A percentile compares a stretch with the other conserved stretches of the same genome.
Conservation (phyloP, 208 protist genomes). For the Trypanosomatidae sp. region DNA sequence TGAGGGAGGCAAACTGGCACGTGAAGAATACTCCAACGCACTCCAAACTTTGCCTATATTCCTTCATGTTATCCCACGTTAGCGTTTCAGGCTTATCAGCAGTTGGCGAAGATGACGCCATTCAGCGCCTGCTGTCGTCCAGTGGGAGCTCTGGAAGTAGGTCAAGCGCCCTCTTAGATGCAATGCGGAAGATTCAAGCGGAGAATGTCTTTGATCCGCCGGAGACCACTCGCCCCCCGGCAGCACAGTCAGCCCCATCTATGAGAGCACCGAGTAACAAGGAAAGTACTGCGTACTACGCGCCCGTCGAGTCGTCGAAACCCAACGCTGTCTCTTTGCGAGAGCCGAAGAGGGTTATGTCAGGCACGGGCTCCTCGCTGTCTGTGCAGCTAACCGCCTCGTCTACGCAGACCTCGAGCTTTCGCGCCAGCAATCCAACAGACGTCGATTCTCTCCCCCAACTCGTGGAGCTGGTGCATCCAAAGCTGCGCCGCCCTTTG, state of each 20-base stretch:
- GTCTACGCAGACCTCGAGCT: slow-evolving; percentile 19
- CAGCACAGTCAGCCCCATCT: background rate
- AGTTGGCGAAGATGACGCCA: slow-evolving; percentile 39
- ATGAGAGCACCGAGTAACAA: background rate
- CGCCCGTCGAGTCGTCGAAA: background rate
- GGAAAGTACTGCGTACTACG: background rate
- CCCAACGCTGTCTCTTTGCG: slow-evolving; percentile 17
- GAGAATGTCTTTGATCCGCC: slow-evolving; percentile 20
- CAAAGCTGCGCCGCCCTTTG: slow-evolving; percentile 64
- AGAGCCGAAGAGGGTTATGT: slow-evolving; percentile 15
- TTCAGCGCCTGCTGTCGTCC: slow-evolving; percentile 33
- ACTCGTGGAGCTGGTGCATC: slow-evolving; percentile 63
- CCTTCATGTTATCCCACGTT: slow-evolving; percentile 32
- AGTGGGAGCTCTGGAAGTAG: slow-evolving; percentile 4
- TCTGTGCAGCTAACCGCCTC: slow-evolving; percentile 8
- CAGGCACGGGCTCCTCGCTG: background rate
- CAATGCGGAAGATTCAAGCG: slow-evolving; percentile 39
- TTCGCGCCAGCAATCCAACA: slow-evolving; percentile 46
- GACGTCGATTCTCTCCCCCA: slow-evolving; percentile 43
- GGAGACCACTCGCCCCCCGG: background rate
- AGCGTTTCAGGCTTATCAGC: slow-evolving; percentile 54
- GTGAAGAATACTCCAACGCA: background rate
- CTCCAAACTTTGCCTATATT: background rate
- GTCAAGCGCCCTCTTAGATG: slow-evolving; percentile 26
- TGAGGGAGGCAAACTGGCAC: background rate